phyloP scores from a whole-genome alignment of 2,329 filamentous ascomycete genomes.

The Chrysosporium queenslandicum region DNA sequence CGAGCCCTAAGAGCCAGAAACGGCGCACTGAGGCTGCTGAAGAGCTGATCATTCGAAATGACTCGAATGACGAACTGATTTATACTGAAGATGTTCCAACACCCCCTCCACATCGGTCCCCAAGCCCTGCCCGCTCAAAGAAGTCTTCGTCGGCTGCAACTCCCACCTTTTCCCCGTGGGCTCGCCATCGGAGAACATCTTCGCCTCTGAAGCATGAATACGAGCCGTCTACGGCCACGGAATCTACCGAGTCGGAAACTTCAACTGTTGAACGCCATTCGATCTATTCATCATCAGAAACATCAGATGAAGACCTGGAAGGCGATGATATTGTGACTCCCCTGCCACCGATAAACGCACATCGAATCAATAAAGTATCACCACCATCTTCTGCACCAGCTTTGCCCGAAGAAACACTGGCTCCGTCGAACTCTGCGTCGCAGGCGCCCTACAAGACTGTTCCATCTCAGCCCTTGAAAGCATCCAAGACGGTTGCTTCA shows the following conservation, averaged over 20 bases:
- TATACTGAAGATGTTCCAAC: constrained; percentile 30
- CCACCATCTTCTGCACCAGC: constrained; percentile 28
- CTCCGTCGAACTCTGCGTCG: constrained; percentile 72
- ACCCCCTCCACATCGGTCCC: constrained; percentile 44
- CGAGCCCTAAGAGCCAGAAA: constrained; percentile 22
- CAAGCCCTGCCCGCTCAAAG: constrained; percentile 35
- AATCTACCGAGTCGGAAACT: constrained; percentile 47
- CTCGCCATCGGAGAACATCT: constrained; percentile 60
- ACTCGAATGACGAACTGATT: constrained; percentile 8
- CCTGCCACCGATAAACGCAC: constrained; percentile 24
- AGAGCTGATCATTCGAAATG: constrained; percentile 5
- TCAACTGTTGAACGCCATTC: constrained; percentile 48
- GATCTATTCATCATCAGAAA: constrained; percentile 39
- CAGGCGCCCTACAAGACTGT: constrained; percentile 57
- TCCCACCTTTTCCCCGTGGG: constrained; percentile 37
- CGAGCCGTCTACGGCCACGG: constrained; percentile 66
- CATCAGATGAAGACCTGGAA: constrained; percentile 49
- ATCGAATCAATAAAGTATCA: constrained; percentile 35
- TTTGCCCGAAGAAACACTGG: constrained; percentile 48
- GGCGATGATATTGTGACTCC: constrained; percentile 37
- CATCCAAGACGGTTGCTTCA: constrained; percentile 48
- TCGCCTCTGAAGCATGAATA: constrained; percentile 97
- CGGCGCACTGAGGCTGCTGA: constrained; percentile 22
- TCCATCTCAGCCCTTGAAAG: constrained; percentile 38
- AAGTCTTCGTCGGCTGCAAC: constrained; percentile 36